Base-by-base conservation (phyloP, 352 stramenopile species). In the Pythium grandisporangium region DNA sequence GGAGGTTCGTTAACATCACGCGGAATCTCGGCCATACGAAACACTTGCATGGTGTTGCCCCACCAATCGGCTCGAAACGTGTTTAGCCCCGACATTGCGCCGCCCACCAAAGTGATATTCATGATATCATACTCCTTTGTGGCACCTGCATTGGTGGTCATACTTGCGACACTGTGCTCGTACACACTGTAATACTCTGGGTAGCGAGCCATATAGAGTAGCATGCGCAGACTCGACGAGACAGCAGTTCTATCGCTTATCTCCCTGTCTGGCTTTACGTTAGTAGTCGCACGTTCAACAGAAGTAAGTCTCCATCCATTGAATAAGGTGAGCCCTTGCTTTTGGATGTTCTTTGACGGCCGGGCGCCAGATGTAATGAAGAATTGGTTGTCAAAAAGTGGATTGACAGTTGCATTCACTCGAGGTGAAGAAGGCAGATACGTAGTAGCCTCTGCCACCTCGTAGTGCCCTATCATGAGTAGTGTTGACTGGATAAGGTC, bases 41-140 rank as follows among this genome's bases (percentile, higher is more conserved):
- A 66, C 6, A 66, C 58, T 1, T 24, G 49, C 57, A 67, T 66
- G 0, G 58, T 66, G 26, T 71, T 71, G 4, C 26, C 47, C 53
- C 44, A 62, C 48, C 51, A 71, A 35, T 56, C 58, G 2, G 12
- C 10, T 33, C 66, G 65, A 37, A 63, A 66, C 2, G 50, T 60
- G 25, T 63, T 68, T 34, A 68, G 34, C 4, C 61, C 61, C 14
- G 57, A 63, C 30, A 53, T 54, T 13, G 41, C 50, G 16, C 56
- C 34, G 6, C 61, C 61, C 4, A 70, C 33, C 10, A 66, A 33
- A 3, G 42, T 44, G 21, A 56, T 52, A 11, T 25, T n/a, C 23
- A 66, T 47, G 10, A 21, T 8, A 34, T 69, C 59, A 33, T 55
- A 62, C n/a, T n/a, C n/a, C n/a, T n/a, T n/a, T n/a, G n/a, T n/a